These are phyloP conservation scores for Populus trichocarpa DNA, from an alignment of 441 rosid species.

Conservation along the genomic window DNA sequence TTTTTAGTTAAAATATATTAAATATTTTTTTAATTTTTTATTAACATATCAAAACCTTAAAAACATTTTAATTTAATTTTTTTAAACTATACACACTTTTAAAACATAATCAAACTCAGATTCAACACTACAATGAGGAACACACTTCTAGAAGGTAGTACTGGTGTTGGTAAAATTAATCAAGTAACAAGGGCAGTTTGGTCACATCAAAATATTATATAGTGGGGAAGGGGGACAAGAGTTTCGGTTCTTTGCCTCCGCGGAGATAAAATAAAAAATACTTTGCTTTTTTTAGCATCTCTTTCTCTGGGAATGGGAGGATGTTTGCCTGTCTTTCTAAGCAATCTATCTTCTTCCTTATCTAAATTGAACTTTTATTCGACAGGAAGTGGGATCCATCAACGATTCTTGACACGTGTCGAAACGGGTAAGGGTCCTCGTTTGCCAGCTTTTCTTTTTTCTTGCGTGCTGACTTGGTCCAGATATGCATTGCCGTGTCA, in stretches of 20 bases:
- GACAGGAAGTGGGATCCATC: background rate
- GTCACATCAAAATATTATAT: background rate
- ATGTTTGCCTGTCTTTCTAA: slow-evolving; percentile 23
- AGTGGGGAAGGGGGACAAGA: background rate
- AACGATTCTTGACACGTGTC: slow-evolving; percentile 1
- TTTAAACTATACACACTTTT: no score
- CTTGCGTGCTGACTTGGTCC: slow-evolving; percentile 19
- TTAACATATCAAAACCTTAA: no score
- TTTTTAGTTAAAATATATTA: no score
- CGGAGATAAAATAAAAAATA: background rate
- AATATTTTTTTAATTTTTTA: no score
- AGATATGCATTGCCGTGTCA: slow-evolving; percentile 10
- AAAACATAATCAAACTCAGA: no score
- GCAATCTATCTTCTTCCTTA: slow-evolving; percentile 1
- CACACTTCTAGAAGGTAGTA: no score
- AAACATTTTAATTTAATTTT: no score
- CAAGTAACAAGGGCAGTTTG: slow-evolving; percentile 11
- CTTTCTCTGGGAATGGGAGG: background rate
- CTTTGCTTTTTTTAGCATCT: background rate
- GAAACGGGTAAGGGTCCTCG: background rate
- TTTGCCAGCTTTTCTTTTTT: background rate
- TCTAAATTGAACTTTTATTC: no score
- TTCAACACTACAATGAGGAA: no score
- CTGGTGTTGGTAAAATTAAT: background rate
- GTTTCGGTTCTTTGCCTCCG: background rate